These are phyloP conservation scores for Malbranchea zuffiana DNA, from an alignment of 2,329 filamentous ascomycete species.

Conservation along the genomic window DNA sequence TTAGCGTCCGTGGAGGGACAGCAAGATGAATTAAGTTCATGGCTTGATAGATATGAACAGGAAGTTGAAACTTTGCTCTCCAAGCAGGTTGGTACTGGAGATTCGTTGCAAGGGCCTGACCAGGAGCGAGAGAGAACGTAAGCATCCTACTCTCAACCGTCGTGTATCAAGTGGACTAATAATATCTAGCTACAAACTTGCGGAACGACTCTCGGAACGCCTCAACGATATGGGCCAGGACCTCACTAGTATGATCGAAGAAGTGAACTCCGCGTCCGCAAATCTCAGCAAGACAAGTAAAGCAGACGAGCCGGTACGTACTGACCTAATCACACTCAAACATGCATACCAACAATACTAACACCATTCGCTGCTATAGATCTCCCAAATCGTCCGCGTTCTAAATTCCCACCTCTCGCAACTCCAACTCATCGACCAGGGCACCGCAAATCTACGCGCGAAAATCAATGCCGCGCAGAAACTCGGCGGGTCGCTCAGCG, in stretches of 20 bases:
- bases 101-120: conserved; percentile 75
- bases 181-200: conserved; percentile 60
- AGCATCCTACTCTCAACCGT: conserved; percentile 17
- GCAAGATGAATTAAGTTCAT: conserved; percentile 78
- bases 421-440: conserved; percentile 84
- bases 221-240: conserved; percentile 91
- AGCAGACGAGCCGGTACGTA: conserved; percentile 71
- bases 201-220: conserved; percentile 82
- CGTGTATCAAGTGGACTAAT: conserved; percentile 1
- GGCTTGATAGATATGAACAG: conserved; percentile 81
- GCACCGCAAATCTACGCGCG: conserved; percentile 65
- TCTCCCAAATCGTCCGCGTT: conserved; percentile 90
- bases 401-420: conserved; percentile 88
- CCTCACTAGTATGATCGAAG: conserved; percentile 90
- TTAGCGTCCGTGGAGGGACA: conserved; percentile 80
- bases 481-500: conserved; percentile 49
- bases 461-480: conserved; percentile 79
- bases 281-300: conserved; percentile 82
- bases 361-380: conserved; percentile 38
- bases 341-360: conserved; percentile 10
- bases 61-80: conserved; percentile 84
- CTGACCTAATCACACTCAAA: conserved; percentile 19
- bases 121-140: conserved; percentile 89
- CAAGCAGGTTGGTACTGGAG: conserved; percentile 63
- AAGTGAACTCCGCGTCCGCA: conserved; percentile 89